phyloP scores from a whole-genome alignment of 805 yeast genomes.

The Cyberlindnera meyerae region DNA sequence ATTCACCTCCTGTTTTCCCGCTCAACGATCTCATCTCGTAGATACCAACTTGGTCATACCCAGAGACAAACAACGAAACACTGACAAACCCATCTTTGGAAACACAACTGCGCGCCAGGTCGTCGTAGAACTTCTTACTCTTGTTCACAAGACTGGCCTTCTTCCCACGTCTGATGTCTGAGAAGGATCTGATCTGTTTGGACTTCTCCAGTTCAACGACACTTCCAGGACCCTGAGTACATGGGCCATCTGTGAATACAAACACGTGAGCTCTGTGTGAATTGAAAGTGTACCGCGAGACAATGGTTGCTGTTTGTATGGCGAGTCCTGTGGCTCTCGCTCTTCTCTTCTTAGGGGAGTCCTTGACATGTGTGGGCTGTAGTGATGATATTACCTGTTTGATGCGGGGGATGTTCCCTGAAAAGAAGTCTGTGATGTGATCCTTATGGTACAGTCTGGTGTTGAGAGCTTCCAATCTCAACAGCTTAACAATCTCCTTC shows the following conservation, averaged over 20 bases:
- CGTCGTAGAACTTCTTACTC: slow-evolving; percentile 71
- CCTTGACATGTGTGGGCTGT: slow-evolving; percentile 33
- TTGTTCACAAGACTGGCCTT: slow-evolving; percentile 66
- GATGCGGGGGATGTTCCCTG: background rate
- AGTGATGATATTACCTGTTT: slow-evolving; percentile 1
- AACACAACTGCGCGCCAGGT: slow-evolving; percentile 48
- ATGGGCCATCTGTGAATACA: slow-evolving; percentile 88
- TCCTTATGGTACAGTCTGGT: background rate
- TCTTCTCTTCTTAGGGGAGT: slow-evolving; percentile 65
- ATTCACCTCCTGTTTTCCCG: slow-evolving; percentile 80
- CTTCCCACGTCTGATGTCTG: slow-evolving; percentile 85
- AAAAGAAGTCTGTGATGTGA: slow-evolving; percentile 3
- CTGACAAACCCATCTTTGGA: slow-evolving; percentile 35
- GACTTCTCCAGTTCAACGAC: slow-evolving; percentile 83
- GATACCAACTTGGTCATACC: slow-evolving; percentile 91
- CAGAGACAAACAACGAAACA: slow-evolving; percentile 56
- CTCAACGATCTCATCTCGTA: slow-evolving; percentile 84
- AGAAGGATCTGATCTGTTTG: slow-evolving; percentile 92
- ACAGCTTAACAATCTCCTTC: background rate
- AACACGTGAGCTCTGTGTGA: slow-evolving; percentile 81
- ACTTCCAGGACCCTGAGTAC: slow-evolving; percentile 89
- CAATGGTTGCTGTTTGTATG: slow-evolving; percentile 65
- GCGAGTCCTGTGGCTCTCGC: slow-evolving; percentile 89
- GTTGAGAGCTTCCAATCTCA: background rate
- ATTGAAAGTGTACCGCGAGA: slow-evolving; percentile 67